Evolutionary conservation across 73 alveolate species (phyloP).

Genomic region (Paramecium bursaria): DNA sequence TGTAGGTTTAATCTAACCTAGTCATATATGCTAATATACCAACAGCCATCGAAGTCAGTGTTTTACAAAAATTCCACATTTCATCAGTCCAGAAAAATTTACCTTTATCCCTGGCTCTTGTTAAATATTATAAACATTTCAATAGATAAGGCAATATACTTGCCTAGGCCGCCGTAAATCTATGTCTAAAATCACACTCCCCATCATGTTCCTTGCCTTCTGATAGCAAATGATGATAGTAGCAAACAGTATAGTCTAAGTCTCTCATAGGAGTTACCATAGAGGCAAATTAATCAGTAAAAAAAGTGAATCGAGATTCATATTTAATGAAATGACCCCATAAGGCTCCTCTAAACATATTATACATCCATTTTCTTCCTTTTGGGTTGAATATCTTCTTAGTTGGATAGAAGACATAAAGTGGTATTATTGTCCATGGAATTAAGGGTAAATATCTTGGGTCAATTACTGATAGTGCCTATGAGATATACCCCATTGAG

Average conservation of each 20-base stretch:
- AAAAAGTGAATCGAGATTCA: conserved; percentile 50
- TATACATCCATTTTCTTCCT: conserved; percentile 61
- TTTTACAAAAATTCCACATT: conserved; percentile 43
- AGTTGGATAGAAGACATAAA: conserved; percentile 52
- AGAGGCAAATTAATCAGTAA: conserved; percentile 34
- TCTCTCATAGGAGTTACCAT: conserved; percentile 50
- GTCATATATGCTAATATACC: conserved; percentile 39
- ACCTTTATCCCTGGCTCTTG: conserved; percentile 46
- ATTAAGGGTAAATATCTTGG: conserved; percentile 6
- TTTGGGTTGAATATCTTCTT: conserved; percentile 27
- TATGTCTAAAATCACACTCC: conserved; percentile 1
- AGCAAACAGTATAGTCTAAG: conserved; percentile 47
- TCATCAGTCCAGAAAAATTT: conserved; percentile 47
- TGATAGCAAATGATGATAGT: conserved; percentile 45
- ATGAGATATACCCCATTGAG: conserved; percentile 19
- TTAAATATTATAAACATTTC: conserved; percentile 29
- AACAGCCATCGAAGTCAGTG: conserved; percentile 20
- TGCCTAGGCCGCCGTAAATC: conserved; percentile 43
- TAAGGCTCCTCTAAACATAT: conserved; percentile 17
- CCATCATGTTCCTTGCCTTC: conserved; percentile 32
- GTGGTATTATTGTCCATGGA: background rate
- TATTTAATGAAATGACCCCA: conserved; percentile 44
- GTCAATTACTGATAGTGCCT: conserved; percentile 2
- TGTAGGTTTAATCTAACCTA: background rate
- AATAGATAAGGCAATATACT: conserved; percentile 19